Conservation (phyloP, 306 rosid species). For the Gillenia trifoliata region DNA sequence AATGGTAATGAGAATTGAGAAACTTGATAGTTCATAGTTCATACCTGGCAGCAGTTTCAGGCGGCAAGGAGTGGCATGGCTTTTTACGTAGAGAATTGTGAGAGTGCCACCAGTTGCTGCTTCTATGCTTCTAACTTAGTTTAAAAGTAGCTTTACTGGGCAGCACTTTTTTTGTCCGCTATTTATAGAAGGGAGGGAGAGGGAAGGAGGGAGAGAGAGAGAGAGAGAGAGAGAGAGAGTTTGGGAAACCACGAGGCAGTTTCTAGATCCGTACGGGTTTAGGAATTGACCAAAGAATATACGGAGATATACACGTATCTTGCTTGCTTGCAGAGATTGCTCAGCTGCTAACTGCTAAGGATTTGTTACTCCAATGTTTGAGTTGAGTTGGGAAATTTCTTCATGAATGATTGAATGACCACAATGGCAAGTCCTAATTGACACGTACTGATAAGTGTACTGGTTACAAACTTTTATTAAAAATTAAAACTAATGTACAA, state of each 20-base stretch:
- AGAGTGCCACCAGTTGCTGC: neutral
- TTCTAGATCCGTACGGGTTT: slow-evolving; percentile 1
- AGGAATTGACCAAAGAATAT: neutral
- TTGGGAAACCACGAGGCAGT: slow-evolving; percentile 19
- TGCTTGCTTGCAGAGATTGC: neutral
- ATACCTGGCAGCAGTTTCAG: slow-evolving; percentile 2
- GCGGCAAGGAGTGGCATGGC: neutral
- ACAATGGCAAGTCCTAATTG: neutral
- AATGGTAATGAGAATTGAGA: neutral
- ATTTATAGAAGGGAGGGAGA: neutral
- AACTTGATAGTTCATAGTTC: neutral
- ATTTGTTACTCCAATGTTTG: neutral
- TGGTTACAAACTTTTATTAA: neutral
- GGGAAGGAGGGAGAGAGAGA: neutral
- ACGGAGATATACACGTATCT: neutral
- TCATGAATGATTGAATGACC: neutral
- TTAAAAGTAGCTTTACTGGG: neutral
- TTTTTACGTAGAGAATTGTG: neutral
- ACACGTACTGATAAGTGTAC: neutral
- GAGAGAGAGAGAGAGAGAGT: neutral
- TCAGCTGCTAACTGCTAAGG: neutral
- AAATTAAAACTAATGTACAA: no score
- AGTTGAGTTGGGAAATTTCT: neutral
- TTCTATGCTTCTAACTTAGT: neutral
- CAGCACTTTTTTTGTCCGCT: neutral